Evolutionary conservation across 2,329 filamentous ascomycete species (phyloP).

Genomic region (Metarhizium rileyi): DNA sequence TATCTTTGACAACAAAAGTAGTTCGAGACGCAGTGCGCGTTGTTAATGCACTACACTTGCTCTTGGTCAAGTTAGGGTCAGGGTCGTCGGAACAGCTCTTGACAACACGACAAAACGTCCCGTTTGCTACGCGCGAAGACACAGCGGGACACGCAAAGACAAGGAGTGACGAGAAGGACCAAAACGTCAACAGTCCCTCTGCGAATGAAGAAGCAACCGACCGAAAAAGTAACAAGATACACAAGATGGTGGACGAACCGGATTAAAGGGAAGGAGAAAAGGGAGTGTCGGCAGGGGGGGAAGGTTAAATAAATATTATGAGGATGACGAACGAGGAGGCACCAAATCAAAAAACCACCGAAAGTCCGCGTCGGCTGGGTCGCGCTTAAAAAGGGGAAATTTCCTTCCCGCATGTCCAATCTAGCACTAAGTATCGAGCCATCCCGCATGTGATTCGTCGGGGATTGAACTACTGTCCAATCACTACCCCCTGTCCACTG

Average conservation of each 20-base stretch:
- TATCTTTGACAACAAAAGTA: background rate
- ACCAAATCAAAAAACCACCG: background rate
- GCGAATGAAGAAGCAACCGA: background rate
- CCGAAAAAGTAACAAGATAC: slow-evolving; percentile 13
- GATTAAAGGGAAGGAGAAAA: slow-evolving; percentile 14
- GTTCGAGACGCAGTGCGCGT: background rate
- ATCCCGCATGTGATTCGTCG: slow-evolving; percentile 25
- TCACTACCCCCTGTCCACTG: background rate
- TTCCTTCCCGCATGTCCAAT: slow-evolving; percentile 14
- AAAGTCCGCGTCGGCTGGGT: slow-evolving; percentile 10
- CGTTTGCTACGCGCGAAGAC: background rate
- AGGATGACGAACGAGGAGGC: slow-evolving; percentile 3
- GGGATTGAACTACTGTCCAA: slow-evolving; percentile 1
- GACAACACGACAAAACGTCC: background rate
- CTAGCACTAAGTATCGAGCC: slow-evolving; percentile 6
- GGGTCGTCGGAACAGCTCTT: background rate
- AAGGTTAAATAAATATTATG: no score
- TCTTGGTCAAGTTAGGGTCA: background rate
- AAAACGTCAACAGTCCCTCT: slow-evolving; percentile 12
- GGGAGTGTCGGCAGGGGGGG: slow-evolving; percentile 10
- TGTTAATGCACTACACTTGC: background rate
- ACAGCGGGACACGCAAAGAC: slow-evolving; percentile 7
- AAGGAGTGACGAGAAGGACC: slow-evolving; percentile 28
- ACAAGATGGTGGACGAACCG: background rate
- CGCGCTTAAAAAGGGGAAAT: slow-evolving; percentile 27